phyloP scores from a whole-genome alignment of 2,329 filamentous ascomycete genomes.

The Hypomyces perniciosus region DNA sequence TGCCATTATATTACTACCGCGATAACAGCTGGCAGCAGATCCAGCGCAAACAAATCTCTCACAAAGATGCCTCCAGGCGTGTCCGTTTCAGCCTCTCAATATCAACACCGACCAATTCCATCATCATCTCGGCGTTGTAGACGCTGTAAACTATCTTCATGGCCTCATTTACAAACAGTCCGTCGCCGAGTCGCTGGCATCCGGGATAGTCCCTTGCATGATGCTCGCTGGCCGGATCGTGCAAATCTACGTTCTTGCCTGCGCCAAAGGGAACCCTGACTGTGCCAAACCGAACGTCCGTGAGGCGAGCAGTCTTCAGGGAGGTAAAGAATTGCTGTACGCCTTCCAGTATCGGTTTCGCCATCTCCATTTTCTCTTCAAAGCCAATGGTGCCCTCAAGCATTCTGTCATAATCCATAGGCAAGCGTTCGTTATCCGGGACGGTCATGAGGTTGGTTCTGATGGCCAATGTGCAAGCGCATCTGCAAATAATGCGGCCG shows the following conservation, averaged over 20 bases:
- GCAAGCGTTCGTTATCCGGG: background rate
- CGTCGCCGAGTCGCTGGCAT: background rate
- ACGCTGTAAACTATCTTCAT: constrained; percentile 1
- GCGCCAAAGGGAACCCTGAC: constrained; percentile 2
- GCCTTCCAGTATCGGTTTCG: background rate
- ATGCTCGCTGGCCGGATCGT: constrained; percentile 2
- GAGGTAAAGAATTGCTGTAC: background rate
- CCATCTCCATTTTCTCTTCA: constrained; percentile 1
- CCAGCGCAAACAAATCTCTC: background rate
- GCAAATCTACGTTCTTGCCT: background rate
- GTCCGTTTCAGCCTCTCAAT: background rate
- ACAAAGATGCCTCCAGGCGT: background rate
- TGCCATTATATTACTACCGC: too few species aligned
- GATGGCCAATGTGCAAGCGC: constrained; percentile 6
- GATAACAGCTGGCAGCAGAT: too few species aligned
- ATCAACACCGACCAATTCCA: background rate
- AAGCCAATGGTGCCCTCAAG: background rate
- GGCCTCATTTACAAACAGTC: constrained; percentile 2
- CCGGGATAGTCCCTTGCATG: background rate
- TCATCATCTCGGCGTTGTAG: background rate
- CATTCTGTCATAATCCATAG: background rate
- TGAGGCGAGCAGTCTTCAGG: background rate
- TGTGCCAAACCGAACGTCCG: constrained; percentile 3
- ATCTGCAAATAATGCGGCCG: background rate
- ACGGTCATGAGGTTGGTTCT: constrained; percentile 1